These are phyloP conservation scores for Trichoderma pleuroti DNA, from an alignment of 2,329 filamentous ascomycete genomes.

Conservation along the genomic window DNA sequence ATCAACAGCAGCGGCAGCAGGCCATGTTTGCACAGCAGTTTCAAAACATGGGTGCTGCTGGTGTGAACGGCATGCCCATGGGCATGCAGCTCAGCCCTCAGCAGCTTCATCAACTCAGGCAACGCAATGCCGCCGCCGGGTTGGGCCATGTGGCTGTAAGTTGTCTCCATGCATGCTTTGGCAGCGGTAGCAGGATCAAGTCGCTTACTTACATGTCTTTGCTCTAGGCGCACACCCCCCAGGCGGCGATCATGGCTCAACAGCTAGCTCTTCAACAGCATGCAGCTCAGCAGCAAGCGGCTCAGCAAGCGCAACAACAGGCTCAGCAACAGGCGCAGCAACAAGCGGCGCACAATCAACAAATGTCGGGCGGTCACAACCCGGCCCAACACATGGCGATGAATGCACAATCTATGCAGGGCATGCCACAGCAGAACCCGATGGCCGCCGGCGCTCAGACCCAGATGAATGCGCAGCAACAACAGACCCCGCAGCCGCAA, in stretches of 20 bases:
- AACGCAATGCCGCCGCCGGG: constrained; percentile 36
- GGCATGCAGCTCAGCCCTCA: constrained; percentile 49
- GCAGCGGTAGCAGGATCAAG: neutral
- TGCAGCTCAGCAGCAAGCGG: constrained; percentile 16
- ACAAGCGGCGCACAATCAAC: constrained; percentile 38
- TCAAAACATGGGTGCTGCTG: constrained; percentile 47
- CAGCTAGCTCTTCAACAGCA: constrained; percentile 46
- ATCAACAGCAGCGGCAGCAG: constrained; percentile 55
- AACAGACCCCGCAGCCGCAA: constrained; percentile 2
- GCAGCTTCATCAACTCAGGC: constrained; percentile 51
- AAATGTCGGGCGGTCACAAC: constrained; percentile 41
- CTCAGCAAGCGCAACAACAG: constrained; percentile 27
- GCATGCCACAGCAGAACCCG: constrained; percentile 43
- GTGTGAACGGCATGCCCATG: constrained; percentile 46
- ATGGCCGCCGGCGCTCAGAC: constrained; percentile 33
- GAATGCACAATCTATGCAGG: constrained; percentile 45
- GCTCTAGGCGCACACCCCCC: constrained; percentile 30
- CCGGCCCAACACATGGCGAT: constrained; percentile 48
- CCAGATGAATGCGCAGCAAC: constrained; percentile 30
- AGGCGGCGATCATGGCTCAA: constrained; percentile 42
- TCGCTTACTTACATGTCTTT: neutral
- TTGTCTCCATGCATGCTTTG: neutral
- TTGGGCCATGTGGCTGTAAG: constrained; percentile 40
- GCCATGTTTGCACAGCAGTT: constrained; percentile 53
- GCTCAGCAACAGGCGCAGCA: constrained; percentile 25